These are phyloP conservation scores for Sclerotinia nivalis DNA, from an alignment of 2,329 filamentous ascomycete genomes.

Conservation along the genomic window DNA sequence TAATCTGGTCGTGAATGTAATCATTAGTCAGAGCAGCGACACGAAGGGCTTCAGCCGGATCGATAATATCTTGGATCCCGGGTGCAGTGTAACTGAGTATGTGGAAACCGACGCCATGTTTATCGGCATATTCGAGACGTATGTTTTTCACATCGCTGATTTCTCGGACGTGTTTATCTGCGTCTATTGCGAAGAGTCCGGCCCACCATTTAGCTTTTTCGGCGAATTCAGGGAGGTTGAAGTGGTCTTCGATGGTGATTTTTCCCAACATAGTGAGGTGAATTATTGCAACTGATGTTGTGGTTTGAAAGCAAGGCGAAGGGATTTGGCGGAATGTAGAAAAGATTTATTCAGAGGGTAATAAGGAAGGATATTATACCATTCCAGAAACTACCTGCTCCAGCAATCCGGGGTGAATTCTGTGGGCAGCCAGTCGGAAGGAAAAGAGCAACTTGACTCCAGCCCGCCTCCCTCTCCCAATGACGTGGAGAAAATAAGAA, in stretches of 20 bases:
- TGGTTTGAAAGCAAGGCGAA: neutral
- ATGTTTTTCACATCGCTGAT: conserved; percentile 50
- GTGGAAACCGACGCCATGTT: conserved; percentile 51
- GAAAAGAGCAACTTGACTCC: neutral
- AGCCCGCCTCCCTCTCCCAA: conserved; percentile 1
- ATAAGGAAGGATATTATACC: neutral
- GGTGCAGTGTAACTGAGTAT: conserved; percentile 53
- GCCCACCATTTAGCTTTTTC: conserved; percentile 64
- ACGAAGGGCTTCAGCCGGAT: conserved; percentile 46
- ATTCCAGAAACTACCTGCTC: neutral
- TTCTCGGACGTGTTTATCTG: conserved; percentile 58
- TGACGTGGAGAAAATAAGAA: neutral
- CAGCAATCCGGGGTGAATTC: neutral
- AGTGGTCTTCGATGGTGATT: conserved; percentile 18
- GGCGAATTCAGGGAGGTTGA: conserved; percentile 43
- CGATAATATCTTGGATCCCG: conserved; percentile 50
- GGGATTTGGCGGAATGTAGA: no score
- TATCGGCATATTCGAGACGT: conserved; percentile 48
- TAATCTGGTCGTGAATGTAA: conserved; percentile 33
- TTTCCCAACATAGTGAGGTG: conserved; percentile 4
- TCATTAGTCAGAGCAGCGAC: conserved; percentile 45
- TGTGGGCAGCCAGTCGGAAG: neutral
- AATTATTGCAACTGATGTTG: neutral
- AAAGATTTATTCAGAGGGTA: neutral
- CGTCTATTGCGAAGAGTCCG: conserved; percentile 57